Percentiles rank a stretch among this genome's conserved stretches.
phyloP scores from a whole-genome alignment of 192 early-diverging fungal genomes.

The Entophlyctis luteolus region DNA sequence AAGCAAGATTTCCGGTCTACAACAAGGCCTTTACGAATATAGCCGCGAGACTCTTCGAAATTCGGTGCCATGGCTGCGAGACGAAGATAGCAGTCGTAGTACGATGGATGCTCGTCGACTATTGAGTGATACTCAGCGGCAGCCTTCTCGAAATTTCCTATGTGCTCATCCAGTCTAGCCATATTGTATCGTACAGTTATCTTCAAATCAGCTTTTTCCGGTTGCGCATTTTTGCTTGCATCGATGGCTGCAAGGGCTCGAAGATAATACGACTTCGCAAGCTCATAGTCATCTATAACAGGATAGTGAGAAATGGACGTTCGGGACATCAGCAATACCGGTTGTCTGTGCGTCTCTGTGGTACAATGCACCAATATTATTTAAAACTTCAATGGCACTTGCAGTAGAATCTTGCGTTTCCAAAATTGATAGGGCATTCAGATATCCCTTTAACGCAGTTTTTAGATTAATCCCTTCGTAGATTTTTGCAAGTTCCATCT shows the following conservation, averaged over 20 bases:
- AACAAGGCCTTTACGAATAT: conserved; percentile 60
- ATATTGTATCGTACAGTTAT: conserved; percentile 74
- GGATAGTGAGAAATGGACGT: conserved; percentile 20
- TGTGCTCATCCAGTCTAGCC: conserved; percentile 34
- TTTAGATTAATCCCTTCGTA: conserved; percentile 28
- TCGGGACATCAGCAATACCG: conserved; percentile 4
- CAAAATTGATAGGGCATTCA: conserved; percentile 30
- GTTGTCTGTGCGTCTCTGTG: conserved; percentile 53
- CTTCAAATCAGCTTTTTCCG: conserved; percentile 1
- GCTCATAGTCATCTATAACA: conserved; percentile 26
- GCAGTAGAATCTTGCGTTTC: conserved; percentile 1
- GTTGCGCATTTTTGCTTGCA: neutral
- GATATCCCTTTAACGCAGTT: conserved; percentile 30
- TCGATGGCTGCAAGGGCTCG: conserved; percentile 12
- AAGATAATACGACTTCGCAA: conserved; percentile 36
- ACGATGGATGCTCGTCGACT: conserved; percentile 60
- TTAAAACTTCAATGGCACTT: conserved; percentile 67
- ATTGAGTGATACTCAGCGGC: conserved; percentile 64
- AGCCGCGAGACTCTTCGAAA: conserved; percentile 55
- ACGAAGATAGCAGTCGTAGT: conserved; percentile 68
- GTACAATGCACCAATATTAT: conserved; percentile 80
- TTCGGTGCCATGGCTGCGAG: conserved; percentile 62
- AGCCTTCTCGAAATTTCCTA: conserved; percentile 50
- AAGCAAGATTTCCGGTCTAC: conserved; percentile 62
- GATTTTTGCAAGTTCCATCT: conserved; percentile 32